Evolutionary conservation across 2,329 filamentous ascomycete species (phyloP).

Genomic region (Pseudogymnoascus sp.): DNA sequence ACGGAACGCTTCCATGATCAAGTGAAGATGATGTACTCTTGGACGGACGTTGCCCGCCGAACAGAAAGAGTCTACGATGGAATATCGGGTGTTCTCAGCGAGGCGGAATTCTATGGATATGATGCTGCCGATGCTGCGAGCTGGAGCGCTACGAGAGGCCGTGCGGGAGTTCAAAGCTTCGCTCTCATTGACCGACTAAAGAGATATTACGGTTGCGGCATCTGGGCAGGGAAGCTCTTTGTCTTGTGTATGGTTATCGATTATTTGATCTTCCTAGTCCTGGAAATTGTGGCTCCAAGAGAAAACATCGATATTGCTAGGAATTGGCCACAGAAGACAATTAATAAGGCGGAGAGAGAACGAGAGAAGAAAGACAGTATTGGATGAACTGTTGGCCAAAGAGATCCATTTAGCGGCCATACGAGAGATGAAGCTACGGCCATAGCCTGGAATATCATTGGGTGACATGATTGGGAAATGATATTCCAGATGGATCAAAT

Average conservation of each 20-base stretch:
- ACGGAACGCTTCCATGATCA: constrained; percentile 95
- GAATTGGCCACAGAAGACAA: constrained; percentile 77
- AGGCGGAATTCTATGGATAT: constrained; percentile 83
- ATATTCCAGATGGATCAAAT: background rate
- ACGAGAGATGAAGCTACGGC: background rate
- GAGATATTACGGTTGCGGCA: constrained; percentile 93
- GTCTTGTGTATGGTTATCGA: constrained; percentile 92
- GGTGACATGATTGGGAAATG: background rate
- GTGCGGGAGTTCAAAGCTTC: constrained; percentile 70
- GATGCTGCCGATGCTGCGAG: constrained; percentile 53
- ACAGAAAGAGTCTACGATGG: constrained; percentile 95
- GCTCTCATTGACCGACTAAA: constrained; percentile 92
- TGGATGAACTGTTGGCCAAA: background rate
- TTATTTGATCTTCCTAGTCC: constrained; percentile 79
- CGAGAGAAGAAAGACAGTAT: constrained; percentile 9
- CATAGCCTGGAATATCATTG: background rate
- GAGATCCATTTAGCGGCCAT: background rate
- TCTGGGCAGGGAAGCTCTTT: constrained; percentile 97
- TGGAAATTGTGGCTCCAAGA: constrained; percentile 81
- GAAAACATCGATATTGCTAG: constrained; percentile 81
- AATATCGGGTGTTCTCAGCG: constrained; percentile 76
- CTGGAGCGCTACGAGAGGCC: constrained; percentile 64
- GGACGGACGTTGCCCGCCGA: constrained; percentile 88
- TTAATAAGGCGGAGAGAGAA: constrained; percentile 7
- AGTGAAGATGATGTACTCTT: constrained; percentile 97